Percentiles rank a stretch among this genome's conserved stretches.
These are phyloP conservation scores for Hemisphaericaspora nanyangensis DNA, from an alignment of 805 yeast species.

Conservation along the genomic window DNA sequence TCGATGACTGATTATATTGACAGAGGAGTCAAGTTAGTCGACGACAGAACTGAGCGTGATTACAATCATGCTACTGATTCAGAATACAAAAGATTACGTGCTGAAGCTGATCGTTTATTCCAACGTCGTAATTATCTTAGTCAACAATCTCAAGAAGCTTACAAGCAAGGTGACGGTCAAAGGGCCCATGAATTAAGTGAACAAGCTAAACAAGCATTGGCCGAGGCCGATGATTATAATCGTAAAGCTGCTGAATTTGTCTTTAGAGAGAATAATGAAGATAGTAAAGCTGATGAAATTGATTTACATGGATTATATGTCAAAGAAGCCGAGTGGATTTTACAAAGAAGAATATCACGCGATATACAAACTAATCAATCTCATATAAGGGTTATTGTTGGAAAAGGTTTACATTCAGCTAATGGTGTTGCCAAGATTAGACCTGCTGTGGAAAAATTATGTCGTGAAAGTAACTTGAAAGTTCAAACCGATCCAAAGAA, in stretches of 20 bases:
- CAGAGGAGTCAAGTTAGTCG: constrained; percentile 24
- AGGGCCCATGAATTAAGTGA: constrained; percentile 71
- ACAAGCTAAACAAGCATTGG: constrained; percentile 56
- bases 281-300: constrained; percentile 79
- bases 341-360: constrained; percentile 69
- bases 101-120: constrained; percentile 65
- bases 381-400: constrained; percentile 78
- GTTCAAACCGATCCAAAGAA: constrained; percentile 66
- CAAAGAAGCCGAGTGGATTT: constrained; percentile 77
- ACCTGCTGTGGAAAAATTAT: constrained; percentile 82
- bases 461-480: constrained; percentile 60
- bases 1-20: constrained; percentile 11
- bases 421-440: constrained; percentile 81
- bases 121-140: constrained; percentile 52
- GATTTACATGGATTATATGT: constrained; percentile 92
- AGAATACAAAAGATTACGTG: constrained; percentile 60
- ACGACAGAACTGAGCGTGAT: constrained; percentile 38
- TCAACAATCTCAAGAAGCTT: constrained; percentile 73
- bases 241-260: constrained; percentile 86
- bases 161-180: constrained; percentile 65
- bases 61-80: constrained; percentile 72
- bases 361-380: constrained; percentile 58
- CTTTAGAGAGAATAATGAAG: constrained; percentile 82
- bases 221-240: constrained; percentile 66
- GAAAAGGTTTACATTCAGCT: constrained; percentile 84